Conservation (phyloP, 1,284 basidiomycete species). For the Xerocomus amazonicus region DNA sequence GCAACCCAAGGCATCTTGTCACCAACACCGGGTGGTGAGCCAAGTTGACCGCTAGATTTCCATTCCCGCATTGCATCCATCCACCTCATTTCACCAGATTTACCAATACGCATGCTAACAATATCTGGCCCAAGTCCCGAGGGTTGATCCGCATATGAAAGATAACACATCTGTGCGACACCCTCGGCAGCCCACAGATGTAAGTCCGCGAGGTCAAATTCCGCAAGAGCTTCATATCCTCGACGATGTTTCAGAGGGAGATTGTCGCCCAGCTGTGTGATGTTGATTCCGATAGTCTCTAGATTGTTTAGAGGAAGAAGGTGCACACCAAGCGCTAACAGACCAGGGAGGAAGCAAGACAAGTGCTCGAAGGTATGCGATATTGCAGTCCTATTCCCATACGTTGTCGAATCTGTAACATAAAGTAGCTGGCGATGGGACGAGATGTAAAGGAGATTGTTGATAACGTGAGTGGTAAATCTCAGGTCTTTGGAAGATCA, state of each 20-base stretch:
- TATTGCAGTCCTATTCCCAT: constrained; percentile 32
- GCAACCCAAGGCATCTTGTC: constrained; percentile 35
- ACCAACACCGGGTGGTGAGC: constrained; percentile 52
- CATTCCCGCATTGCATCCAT: constrained; percentile 50
- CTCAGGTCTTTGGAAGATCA: constrained; percentile 51
- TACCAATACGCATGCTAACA: constrained; percentile 41
- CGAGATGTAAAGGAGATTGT: constrained; percentile 63
- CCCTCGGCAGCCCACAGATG: constrained; percentile 69
- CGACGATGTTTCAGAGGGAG: constrained; percentile 37
- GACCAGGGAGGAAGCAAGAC: constrained; percentile 74
- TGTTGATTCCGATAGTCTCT: constrained; percentile 40
- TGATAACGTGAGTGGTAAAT: constrained; percentile 57
- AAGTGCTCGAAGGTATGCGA: constrained; percentile 68
- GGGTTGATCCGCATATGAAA: constrained; percentile 60
- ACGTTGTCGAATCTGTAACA: constrained; percentile 52
- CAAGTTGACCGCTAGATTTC: constrained; percentile 42
- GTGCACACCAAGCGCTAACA: constrained; percentile 70
- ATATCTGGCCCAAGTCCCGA: constrained; percentile 63
- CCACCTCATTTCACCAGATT: constrained; percentile 41
- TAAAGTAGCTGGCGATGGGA: constrained; percentile 66
- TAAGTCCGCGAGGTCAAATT: constrained; percentile 46
- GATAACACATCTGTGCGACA: constrained; percentile 62
- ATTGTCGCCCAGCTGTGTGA: constrained; percentile 35
- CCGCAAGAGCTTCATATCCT: constrained; percentile 36
- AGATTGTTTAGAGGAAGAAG: constrained; percentile 55